These are phyloP conservation scores for Hibiscus syriacus DNA, from an alignment of 345 rosid genomes.

Conservation along the genomic window DNA sequence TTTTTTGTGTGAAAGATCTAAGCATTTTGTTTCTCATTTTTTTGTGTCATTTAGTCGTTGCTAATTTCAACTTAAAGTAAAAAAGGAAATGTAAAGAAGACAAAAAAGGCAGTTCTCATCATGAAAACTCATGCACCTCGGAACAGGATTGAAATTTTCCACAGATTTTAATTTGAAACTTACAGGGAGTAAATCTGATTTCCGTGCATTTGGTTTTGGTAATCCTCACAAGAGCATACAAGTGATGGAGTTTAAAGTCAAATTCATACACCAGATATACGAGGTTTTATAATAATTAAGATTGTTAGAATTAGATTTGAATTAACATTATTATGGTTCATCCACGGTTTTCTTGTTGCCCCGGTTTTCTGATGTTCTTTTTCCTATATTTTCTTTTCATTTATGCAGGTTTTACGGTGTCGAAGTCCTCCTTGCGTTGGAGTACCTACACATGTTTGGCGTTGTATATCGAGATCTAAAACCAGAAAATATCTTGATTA, in stretches of 20 bases:
- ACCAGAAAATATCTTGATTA: slow-evolving; percentile 69
- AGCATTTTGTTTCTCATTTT: not conserved
- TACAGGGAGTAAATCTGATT: not conserved
- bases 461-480: slow-evolving; percentile 73
- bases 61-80: not conserved
- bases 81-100: not conserved
- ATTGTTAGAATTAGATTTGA: not conserved
- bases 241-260: not conserved
- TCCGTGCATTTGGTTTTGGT: no score
- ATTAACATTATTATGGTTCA: not conserved
- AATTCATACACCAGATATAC: not conserved
- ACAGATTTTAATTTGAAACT: not conserved
- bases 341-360: not conserved
- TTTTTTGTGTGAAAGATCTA: not conserved
- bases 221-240: no score
- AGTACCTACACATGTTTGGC: slow-evolving; percentile 82
- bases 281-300: not conserved
- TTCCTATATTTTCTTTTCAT: not conserved
- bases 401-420: slow-evolving; percentile 63
- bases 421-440: slow-evolving; percentile 70
- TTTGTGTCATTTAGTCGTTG: not conserved
- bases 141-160: not conserved
- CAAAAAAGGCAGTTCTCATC: not conserved
- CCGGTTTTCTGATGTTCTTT: slow-evolving; percentile 1
- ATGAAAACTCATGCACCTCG: not conserved